Base-by-base conservation (phyloP, 1,284 basidiomycete species). In the Cystobasidium pallidum region DNA sequence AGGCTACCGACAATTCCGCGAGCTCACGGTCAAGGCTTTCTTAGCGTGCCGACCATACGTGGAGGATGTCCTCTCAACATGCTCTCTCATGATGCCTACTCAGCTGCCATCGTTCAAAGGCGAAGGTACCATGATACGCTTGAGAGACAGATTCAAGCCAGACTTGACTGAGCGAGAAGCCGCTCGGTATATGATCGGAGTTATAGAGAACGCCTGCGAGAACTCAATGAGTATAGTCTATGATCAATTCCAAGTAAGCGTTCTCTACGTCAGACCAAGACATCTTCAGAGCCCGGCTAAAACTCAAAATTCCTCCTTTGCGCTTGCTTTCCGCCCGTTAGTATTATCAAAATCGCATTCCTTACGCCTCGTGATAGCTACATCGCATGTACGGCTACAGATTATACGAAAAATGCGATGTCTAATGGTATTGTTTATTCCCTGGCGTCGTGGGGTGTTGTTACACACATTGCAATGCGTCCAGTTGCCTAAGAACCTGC, bases 21-120 rank as follows among this genome's bases (percentile, higher is more conserved):
- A 93, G 78, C 85, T 99, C 47, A 93, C 92, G 2, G 88, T 98
- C 77, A 97, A 98, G 81, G 94, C 92, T 0, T 99, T 98, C 86
- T 86, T 99, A 28, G 92, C 95, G 0, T 89, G 94, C 70, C 87
- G 96, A 49, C 93, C 94, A 0, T 90, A 93, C 80, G 89, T 91
- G 15, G 89, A 93, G 63, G 91, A 96, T 79, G 86, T 99, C 39
- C 86, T 95, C 75, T 89, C 89, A 78, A 89, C 92, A 2, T 91
- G 92, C 7, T 88, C 89, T 72, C 85, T 99, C 64, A 99, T 99
- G 96, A 86, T 97, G 30, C 94, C 91, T 34, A 95, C 95, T 2
- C 91, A 90, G 21, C 83, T 99, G 61, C 95, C 96, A 0, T 93
- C 91, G 13, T 99, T 98, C 86, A 99, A 98, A 80, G 96, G 95